Evolutionary conservation across 345 rosid genomes (phyloP).

Genomic region (Heritiera fomes): DNA sequence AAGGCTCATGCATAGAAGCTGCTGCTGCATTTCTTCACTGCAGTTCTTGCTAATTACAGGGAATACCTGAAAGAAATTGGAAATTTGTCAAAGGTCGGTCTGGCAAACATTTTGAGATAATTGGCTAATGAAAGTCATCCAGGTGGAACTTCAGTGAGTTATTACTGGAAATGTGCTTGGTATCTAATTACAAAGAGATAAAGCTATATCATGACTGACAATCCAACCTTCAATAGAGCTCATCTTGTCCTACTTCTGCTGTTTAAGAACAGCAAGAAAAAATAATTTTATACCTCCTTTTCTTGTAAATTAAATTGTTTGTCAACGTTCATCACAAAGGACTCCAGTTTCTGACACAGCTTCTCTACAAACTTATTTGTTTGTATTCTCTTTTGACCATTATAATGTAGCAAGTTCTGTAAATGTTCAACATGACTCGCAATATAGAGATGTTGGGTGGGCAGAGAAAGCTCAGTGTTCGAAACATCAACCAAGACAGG

Average conservation of each 20-base stretch:
- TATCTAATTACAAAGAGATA: conserved; percentile 5
- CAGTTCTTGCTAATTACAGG: conserved; percentile 50
- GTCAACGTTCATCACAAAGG: conserved; percentile 38
- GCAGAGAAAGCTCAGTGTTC: conserved; percentile 27
- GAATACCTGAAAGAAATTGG: conserved; percentile 47
- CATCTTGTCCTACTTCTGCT: not conserved
- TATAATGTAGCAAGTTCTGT: conserved; percentile 43
- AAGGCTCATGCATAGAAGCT: conserved; percentile 56
- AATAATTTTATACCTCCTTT: conserved; percentile 49
- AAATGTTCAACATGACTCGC: conserved; percentile 43
- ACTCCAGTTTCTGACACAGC: conserved; percentile 50
- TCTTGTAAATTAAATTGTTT: conserved; percentile 53
- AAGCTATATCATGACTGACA: not conserved
- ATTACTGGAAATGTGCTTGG: not conserved
- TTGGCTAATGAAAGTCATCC: not conserved
- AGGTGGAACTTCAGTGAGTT: not conserved
- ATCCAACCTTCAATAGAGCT: not conserved
- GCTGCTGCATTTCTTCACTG: conserved; percentile 56
- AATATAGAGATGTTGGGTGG: conserved; percentile 31
- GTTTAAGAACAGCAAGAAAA: not conserved
- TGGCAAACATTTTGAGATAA: conserved; percentile 13
- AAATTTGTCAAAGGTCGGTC: conserved; percentile 23
- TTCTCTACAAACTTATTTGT: conserved; percentile 37
- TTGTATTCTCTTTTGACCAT: conserved; percentile 28
- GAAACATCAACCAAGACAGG: conserved; percentile 46